Conservation (phyloP, 1,139 yeast species). For the Geotrichum bryndzae region DNA sequence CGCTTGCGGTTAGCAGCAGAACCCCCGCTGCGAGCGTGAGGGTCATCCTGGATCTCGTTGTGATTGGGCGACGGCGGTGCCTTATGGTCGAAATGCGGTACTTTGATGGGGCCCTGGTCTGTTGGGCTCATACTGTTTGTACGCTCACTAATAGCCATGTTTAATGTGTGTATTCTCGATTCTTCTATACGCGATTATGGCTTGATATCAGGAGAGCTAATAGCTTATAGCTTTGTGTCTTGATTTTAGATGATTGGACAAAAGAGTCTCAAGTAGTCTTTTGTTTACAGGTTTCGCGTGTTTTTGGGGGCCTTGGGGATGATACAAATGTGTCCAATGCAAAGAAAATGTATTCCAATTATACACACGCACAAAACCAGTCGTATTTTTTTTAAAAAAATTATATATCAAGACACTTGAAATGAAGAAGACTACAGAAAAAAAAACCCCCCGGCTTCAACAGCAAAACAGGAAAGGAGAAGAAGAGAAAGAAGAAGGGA, state of each 20-base stretch:
- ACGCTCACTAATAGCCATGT: neutral
- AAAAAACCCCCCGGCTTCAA: neutral
- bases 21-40: neutral
- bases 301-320: neutral
- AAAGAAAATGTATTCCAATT: neutral
- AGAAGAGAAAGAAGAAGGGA: neutral
- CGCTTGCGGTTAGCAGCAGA: slow-evolving; percentile 21
- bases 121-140: neutral
- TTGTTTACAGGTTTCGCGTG: neutral
- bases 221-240: neutral
- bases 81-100: neutral
- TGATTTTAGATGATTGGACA: neutral
- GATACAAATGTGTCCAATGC: neutral
- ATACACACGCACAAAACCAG: neutral
- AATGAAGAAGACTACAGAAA: neutral
- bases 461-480: neutral
- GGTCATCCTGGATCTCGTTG: neutral
- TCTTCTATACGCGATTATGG: neutral
- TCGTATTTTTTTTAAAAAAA: neutral
- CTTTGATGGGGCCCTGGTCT: neutral
- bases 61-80: neutral
- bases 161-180: neutral
- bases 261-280: neutral
- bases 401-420: neutral
- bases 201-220: neutral